Conservation (phyloP, 2,329 filamentous ascomycete species). For the Chalaropsis ovoidea region DNA sequence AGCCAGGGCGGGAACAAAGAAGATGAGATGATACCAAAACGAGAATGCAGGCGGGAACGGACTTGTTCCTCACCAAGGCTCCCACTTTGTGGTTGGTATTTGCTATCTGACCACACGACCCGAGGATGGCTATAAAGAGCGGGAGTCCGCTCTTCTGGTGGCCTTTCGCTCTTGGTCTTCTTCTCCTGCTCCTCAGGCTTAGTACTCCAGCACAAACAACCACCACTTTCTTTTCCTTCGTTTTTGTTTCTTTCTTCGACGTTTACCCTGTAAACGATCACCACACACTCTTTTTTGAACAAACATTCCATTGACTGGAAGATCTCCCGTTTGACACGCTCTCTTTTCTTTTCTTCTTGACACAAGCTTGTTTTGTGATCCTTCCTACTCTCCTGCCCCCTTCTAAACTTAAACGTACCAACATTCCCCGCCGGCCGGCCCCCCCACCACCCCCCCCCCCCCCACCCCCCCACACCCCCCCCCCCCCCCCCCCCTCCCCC, state of each 20-base stretch:
- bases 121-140: constrained; percentile 2
- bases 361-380: background rate
- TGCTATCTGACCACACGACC: background rate
- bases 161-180: background rate
- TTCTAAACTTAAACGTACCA: background rate
- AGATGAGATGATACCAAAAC: constrained; percentile 5
- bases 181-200: constrained; percentile 16
- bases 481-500: background rate
- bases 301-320: constrained; percentile 21
- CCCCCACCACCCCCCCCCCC: background rate
- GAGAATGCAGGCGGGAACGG: background rate
- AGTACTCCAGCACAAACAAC: constrained; percentile 20
- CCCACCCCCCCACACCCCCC: background rate
- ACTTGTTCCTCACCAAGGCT: background rate
- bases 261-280: background rate
- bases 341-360: background rate
- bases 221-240: constrained; percentile 9
- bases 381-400: background rate
- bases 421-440: constrained; percentile 27
- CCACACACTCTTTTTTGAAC: background rate
- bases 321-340: constrained; percentile 14
- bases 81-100: background rate
- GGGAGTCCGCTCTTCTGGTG: background rate
- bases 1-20: background rate
- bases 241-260: background rate